Evolutionary conservation across 148 eudicot genomes (phyloP).

Genomic region (Rhododendron griersonianum): DNA sequence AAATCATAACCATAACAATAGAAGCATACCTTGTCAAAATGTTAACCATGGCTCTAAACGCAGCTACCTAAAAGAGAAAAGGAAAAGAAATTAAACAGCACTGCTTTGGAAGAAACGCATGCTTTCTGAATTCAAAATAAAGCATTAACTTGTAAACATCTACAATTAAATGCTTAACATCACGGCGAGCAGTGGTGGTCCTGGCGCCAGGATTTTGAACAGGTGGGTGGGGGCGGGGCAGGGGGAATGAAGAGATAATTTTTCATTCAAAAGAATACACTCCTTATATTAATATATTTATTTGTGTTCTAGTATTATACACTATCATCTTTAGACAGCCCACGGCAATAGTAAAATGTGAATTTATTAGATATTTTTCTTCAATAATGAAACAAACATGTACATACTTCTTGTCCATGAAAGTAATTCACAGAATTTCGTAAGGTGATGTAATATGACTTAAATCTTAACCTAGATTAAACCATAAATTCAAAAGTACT

Average conservation of each 20-base stretch:
- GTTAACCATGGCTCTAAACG: conserved; percentile 99
- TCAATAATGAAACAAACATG: not conserved
- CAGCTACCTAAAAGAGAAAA: conserved; percentile 73
- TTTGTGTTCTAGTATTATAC: not conserved
- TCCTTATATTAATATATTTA: not conserved
- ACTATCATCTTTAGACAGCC: not conserved
- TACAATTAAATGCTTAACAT: not conserved
- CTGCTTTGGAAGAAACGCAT: not conserved
- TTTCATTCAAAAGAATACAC: not conserved
- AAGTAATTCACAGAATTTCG: not conserved
- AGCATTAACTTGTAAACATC: not conserved
- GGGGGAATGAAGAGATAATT: too few relatives aligned
- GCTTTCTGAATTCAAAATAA: not conserved
- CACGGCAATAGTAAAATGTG: not conserved
- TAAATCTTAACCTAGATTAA: not conserved
- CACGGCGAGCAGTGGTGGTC: not conserved
- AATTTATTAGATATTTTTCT: not conserved
- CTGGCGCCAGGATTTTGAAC: not conserved
- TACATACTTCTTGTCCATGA: not conserved
- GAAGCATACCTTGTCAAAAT: conserved; percentile 82
- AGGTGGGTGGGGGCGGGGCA: not conserved
- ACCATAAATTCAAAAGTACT: not conserved
- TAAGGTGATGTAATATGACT: not conserved
- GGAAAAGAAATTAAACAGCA: not conserved
- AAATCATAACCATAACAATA: not conserved